phyloP scores from a whole-genome alignment of 495 filamentous ascomycete species.

The Podospora australis region DNA sequence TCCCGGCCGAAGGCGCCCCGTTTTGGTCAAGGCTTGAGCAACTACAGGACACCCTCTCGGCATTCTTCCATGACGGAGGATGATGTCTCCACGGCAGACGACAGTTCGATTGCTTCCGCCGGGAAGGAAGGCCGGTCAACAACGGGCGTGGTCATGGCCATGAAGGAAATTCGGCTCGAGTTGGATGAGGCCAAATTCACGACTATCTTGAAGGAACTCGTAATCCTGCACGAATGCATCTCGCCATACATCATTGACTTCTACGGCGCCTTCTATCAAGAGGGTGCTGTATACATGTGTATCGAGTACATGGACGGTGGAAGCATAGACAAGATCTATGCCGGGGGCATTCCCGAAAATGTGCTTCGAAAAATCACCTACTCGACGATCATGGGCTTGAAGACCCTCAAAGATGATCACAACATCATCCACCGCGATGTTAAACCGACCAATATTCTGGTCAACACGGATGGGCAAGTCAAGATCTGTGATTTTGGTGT shows the following conservation, averaged over 20 bases:
- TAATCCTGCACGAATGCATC: constrained; percentile 90
- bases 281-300: constrained; percentile 98
- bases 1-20: constrained; percentile 69
- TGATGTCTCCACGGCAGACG: too few species aligned
- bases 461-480: constrained; percentile 82
- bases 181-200: constrained; percentile 94
- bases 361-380: constrained; percentile 86
- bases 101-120: too few species aligned
- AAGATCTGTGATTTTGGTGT: constrained; percentile 99
- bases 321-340: constrained; percentile 95
- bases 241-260: constrained; percentile 98
- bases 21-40: constrained; percentile 68
- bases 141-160: constrained; percentile 85
- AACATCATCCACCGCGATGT: constrained; percentile 99
- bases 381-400: constrained; percentile 87
- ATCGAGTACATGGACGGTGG: constrained; percentile 99
- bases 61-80: constrained; percentile 29
- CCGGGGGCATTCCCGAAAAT: constrained; percentile 83
- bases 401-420: constrained; percentile 92
- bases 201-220: constrained; percentile 96
- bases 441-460: constrained; percentile 95
- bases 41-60: constrained; percentile 42
- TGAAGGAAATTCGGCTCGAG: constrained; percentile 98
- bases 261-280: constrained; percentile 98
- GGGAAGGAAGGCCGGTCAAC: constrained; percentile 20